Conservation (phyloP, 2,329 filamentous ascomycete genomes). For the Apiospora sp. region DNA sequence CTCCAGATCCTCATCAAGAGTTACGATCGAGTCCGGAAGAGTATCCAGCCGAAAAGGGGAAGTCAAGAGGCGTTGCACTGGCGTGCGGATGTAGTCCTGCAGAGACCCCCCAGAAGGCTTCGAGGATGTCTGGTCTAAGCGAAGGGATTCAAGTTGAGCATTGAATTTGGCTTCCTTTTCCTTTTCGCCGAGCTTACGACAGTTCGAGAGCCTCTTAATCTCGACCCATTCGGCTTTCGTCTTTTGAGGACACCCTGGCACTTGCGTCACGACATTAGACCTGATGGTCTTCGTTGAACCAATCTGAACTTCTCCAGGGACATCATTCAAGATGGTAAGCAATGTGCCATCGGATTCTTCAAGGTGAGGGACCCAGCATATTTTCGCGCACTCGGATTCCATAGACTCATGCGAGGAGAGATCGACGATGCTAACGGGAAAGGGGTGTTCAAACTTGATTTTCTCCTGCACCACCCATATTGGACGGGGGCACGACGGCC, state of each 20-base stretch:
- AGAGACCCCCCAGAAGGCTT: not conserved
- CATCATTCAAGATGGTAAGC: conserved; percentile 38
- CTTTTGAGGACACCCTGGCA: not conserved
- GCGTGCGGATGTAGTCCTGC: not conserved
- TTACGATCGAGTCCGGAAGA: not conserved
- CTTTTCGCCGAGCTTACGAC: conserved; percentile 24
- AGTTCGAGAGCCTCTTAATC: conserved; percentile 26
- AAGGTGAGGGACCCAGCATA: conserved; percentile 40
- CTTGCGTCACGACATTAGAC: conserved; percentile 18
- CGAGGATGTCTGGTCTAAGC: not conserved
- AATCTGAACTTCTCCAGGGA: conserved; percentile 10
- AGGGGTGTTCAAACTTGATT: conserved; percentile 10
- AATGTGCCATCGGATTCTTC: conserved; percentile 32
- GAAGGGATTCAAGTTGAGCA: conserved; percentile 31
- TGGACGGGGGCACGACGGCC: conserved; percentile 28
- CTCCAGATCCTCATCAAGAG: conserved; percentile 27
- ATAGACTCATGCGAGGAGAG: conserved; percentile 31
- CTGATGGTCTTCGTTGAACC: not conserved
- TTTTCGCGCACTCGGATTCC: conserved; percentile 27
- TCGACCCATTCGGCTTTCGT: conserved; percentile 28
- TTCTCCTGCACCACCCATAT: conserved; percentile 35
- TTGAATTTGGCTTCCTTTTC: conserved; percentile 32
- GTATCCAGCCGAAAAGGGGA: not conserved
- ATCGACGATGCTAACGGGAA: conserved; percentile 33
- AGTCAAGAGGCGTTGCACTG: not conserved